These are phyloP conservation scores for Aspergillus sp. DNA, from an alignment of 2,329 filamentous ascomycete genomes.

Conservation along the genomic window DNA sequence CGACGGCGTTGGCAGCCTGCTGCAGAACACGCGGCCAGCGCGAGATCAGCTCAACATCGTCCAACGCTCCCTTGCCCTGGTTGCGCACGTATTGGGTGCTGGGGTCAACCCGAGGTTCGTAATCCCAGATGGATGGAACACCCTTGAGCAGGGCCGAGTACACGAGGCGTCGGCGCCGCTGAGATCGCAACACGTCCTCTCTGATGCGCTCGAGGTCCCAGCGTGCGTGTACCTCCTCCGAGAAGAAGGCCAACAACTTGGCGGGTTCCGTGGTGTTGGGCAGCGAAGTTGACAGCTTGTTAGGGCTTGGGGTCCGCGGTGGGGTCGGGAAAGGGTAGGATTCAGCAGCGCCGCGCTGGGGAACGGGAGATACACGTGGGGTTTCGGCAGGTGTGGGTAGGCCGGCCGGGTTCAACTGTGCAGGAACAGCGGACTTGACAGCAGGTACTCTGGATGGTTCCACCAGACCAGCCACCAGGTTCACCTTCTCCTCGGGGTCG, in stretches of 20 bases:
- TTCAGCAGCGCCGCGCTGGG: conserved; percentile 13
- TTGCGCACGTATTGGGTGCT: conserved; percentile 69
- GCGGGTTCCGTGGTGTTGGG: conserved; percentile 28
- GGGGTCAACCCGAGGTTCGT: conserved; percentile 57
- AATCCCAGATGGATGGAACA: conserved; percentile 78
- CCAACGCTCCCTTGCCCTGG: conserved; percentile 36
- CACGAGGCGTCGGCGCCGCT: conserved; percentile 72
- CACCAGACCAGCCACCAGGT: conserved; percentile 48
- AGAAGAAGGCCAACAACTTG: conserved; percentile 60
- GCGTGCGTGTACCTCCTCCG: conserved; percentile 65
- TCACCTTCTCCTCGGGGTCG: conserved; percentile 73
- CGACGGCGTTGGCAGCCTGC: conserved; percentile 23
- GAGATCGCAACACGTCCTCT: conserved; percentile 66
- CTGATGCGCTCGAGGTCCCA: conserved; percentile 83
- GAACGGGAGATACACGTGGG: conserved; percentile 22
- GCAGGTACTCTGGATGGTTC: conserved; percentile 35
- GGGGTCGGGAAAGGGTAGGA: conserved; percentile 32
- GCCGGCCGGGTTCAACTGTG: conserved; percentile 9
- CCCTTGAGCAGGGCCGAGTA: conserved; percentile 77
- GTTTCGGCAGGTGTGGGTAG: conserved; percentile 30
- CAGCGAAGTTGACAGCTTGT: conserved; percentile 27
- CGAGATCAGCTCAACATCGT: conserved; percentile 38
- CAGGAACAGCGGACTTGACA: conserved; percentile 32
- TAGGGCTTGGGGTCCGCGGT: conserved; percentile 35
- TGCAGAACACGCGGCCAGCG: conserved; percentile 37